Base-by-base conservation (phyloP, 2,329 filamentous ascomycete species). In the Ophiobolus disseminans region DNA sequence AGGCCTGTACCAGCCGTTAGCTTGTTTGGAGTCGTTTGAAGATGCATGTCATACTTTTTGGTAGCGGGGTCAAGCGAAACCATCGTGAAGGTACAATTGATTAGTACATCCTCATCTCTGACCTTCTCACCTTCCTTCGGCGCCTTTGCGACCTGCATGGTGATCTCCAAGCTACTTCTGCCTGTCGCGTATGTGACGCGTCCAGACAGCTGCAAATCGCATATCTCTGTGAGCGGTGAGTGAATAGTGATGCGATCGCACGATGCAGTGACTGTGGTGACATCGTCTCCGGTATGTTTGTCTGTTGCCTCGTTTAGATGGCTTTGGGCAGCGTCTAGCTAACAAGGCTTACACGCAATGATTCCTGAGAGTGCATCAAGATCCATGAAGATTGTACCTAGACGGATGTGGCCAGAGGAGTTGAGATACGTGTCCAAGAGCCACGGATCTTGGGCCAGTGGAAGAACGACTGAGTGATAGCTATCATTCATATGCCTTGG, bases 41-140 rank as follows among this genome's bases (percentile, higher is more conserved):
- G 3, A 16, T 17, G 13, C 2, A 3, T 9, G 26, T n/a, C 46
- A 5, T 66, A 82, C 75, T 82, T 86, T 70, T 86, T 88, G 1
- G 86, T 90, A 3, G 64, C 74, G 1, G 87, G 86, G 59, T 90
- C 84, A 9, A 90, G 75, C 1, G 87, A 88, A 0, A 90, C 88
- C 88, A 91, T 90, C 0, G 87, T 90, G 63, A 90, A 90, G 5
- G 86, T 83, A 70, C 86, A 89, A n/a, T 84, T 87, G 70, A 89
- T 81, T 45, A 89, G 70, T 1, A 88, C 75, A 66, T 89, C 86
- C 34, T 86, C 81, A 2, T 82, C 76, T 54, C 79, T 79, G 11
- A 75, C 72, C 26, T 73, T 64, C 60, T 87, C 78, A 19, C 85
- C 86, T 43, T 82, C 75, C 23, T 78, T 75, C 0, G 85, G 82